A percentile compares a stretch with the other conserved stretches of the same genome.
Evolutionary conservation across 805 yeast genomes (phyloP).

Genomic region (Pichia heedii): DNA sequence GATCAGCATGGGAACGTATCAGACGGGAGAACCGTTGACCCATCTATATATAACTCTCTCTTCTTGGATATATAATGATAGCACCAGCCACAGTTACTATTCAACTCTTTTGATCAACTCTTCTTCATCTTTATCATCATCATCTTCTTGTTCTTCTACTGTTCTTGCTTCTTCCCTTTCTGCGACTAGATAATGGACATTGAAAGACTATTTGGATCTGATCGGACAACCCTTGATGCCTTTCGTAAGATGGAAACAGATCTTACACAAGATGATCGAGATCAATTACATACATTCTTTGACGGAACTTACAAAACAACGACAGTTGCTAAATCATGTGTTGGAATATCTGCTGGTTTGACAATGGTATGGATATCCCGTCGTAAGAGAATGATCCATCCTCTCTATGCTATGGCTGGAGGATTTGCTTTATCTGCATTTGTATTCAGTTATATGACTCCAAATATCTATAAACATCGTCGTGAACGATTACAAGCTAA

Average conservation of each 20-base stretch:
- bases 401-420: conserved; percentile 31
- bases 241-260: conserved; percentile 41
- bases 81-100: too few species aligned
- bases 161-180: too few species aligned
- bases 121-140: too few species aligned
- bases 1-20: too few species aligned
- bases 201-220: conserved; percentile 18
- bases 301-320: conserved; percentile 28
- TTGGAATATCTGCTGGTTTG: conserved; percentile 33
- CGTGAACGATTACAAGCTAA: conserved; percentile 22
- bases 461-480: conserved; percentile 25
- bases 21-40: too few species aligned
- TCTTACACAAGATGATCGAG: conserved; percentile 34
- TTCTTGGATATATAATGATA: too few species aligned
- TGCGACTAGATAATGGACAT: conserved; percentile 5
- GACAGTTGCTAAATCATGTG: conserved; percentile 29
- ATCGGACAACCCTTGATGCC: conserved; percentile 31
- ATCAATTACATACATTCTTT: conserved; percentile 31
- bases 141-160: too few species aligned
- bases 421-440: conserved; percentile 33
- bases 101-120: too few species aligned
- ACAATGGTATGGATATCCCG: conserved; percentile 33
- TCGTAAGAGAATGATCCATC: conserved; percentile 30
- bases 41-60: too few species aligned
- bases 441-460: conserved; percentile 23